A percentile compares a stretch with the other conserved stretches of the same genome.
Evolutionary conservation across 371 early-diverging fungal species (phyloP).

Genomic region (Actinomortierella ambigua): DNA sequence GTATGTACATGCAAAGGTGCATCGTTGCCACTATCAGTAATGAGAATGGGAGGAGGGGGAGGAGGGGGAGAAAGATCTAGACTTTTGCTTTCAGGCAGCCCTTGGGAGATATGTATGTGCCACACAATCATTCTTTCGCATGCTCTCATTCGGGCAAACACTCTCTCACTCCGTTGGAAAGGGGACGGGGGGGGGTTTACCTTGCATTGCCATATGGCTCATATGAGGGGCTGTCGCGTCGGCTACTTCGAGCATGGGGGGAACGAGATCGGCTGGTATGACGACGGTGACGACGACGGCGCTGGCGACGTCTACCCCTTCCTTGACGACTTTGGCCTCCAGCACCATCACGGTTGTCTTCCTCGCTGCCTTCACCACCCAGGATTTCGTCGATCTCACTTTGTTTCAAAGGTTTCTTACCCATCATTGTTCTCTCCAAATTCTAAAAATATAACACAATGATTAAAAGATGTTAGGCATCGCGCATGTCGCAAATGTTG

Average conservation of each 20-base stretch:
- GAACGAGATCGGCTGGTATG: not conserved
- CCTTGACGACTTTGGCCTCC: not conserved
- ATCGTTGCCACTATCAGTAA: not conserved
- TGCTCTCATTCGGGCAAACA: not conserved
- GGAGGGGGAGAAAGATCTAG: too few species aligned
- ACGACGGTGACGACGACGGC: not conserved
- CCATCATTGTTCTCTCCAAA: slow-evolving; percentile 27
- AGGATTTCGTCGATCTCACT: slow-evolving; percentile 23
- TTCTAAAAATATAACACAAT: slow-evolving; percentile 15
- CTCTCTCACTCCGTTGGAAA: not conserved
- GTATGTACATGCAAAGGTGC: not conserved
- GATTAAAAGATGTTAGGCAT: not conserved
- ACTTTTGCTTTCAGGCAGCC: too few species aligned
- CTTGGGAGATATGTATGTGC: too few species aligned
- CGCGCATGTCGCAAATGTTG: not conserved
- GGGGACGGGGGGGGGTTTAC: too few species aligned
- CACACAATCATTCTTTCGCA: not conserved
- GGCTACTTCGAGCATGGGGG: not conserved
- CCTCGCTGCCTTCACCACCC: not conserved
- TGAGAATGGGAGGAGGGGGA: not conserved
- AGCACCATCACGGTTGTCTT: not conserved
- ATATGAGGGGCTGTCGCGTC: slow-evolving; percentile 35
- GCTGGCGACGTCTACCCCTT: slow-evolving; percentile 9
- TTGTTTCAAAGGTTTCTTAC: slow-evolving; percentile 33
- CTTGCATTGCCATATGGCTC: slow-evolving; percentile 23